Evolutionary conservation across 202 grass and related monocot genomes (phyloP), one percentile per base, ranked within the genome.

Genomic region (Carex sylvatica): DNA sequence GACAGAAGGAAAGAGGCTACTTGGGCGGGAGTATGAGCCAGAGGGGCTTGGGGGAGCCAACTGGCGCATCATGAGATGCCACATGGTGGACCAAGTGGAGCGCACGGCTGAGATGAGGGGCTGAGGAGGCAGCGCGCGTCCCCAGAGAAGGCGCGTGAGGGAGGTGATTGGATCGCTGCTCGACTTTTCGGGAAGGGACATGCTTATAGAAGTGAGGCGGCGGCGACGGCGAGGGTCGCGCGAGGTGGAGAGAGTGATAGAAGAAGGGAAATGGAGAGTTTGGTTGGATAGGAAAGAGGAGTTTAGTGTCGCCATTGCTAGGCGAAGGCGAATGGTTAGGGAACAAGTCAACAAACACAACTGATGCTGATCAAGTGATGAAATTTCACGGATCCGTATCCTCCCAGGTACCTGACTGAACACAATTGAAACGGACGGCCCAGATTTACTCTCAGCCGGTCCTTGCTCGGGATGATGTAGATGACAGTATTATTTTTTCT

Each of bases 11-110:
- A 95, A 98, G 75, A 82, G 47, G 49, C 87, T 75, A 12, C 80
- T 65, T 26, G 86, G 80, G 6, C 92, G 92, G 55, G 87, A 87
- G 86, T 95, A 98, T 86, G 87, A 86, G 30, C 92, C 91, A 10
- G 87, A 16, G 2, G 91, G 80, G 78, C 90, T 87, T 2, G 91
- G 90, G 4, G 92, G 91, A 33, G 92, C 91, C 59, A 98, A 87
- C 89, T 98, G 90, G 49, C 89, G 92, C 92, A 98, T 98, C 76
- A 98, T 93, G 82, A 98, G 74, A 3, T 61, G 72, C 95, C 95
- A 98, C n/a, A 84, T 73, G 4, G 92, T 1, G 77, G 87, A 81
- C 92, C 92, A 95, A 26, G 87, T 82, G 67, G 74, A 84, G 70
- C 89, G 95, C 28, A 91, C 92, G 80, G 80, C 89, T 71, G 89